phyloP scores from a whole-genome alignment of 371 early-diverging fungal genomes.

The Entomophthora muscae region DNA sequence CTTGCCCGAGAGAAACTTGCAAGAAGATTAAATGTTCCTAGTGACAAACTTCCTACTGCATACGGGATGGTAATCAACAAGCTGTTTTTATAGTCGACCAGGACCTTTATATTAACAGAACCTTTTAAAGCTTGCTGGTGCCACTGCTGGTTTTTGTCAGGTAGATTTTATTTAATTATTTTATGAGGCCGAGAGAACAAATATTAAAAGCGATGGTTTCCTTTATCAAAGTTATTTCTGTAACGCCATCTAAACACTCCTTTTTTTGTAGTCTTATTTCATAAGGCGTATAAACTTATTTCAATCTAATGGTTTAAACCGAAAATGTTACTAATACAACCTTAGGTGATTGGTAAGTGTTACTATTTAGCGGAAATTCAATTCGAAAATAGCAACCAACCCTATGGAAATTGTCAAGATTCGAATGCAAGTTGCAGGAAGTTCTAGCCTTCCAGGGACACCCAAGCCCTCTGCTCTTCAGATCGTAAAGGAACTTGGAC shows the following conservation, averaged over 20 bases:
- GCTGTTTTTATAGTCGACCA: too few species aligned
- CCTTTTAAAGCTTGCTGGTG: constrained; percentile 8
- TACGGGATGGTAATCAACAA: constrained; percentile 10
- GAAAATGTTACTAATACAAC: too few species aligned
- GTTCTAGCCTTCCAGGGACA: constrained; percentile 44
- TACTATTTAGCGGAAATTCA: too few species aligned
- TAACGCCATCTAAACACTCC: too few species aligned
- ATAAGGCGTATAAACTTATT: too few species aligned
- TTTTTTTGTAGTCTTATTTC: too few species aligned
- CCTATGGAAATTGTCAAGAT: constrained; percentile 93
- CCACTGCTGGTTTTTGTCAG: constrained; percentile 8
- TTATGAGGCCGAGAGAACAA: too few species aligned
- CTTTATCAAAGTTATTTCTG: too few species aligned
- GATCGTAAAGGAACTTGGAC: constrained; percentile 40
- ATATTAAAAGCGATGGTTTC: too few species aligned
- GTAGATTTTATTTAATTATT: not conserved
- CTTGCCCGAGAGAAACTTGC: constrained; percentile 2
- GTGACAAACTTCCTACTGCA: not conserved
- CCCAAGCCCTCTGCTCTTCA: constrained; percentile 35
- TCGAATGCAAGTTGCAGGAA: constrained; percentile 66
- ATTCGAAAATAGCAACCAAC: constrained; percentile 9
- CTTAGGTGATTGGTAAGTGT: too few species aligned
- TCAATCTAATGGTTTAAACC: too few species aligned
- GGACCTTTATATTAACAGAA: too few species aligned
- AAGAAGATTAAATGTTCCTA: not conserved